Conservation (phyloP, 805 yeast species). For the Jamesozyma rosinii region DNA sequence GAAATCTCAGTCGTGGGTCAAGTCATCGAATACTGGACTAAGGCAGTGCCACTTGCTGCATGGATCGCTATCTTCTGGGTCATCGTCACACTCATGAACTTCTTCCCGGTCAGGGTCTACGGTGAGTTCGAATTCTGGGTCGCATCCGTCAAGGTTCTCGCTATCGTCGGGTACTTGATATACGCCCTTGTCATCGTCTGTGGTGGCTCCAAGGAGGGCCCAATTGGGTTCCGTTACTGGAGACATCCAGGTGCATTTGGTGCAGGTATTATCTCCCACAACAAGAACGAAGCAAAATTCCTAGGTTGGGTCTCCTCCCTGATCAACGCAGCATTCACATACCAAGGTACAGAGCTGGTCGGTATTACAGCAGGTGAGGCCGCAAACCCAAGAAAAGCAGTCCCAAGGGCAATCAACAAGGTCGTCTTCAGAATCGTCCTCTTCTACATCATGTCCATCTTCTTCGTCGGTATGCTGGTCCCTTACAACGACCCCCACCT, state of each 20-base stretch:
- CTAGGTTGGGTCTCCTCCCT: conserved; percentile 47
- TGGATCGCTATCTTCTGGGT: conserved; percentile 52
- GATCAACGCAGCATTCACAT: conserved; percentile 49
- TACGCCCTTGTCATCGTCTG: conserved; percentile 48
- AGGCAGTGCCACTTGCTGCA: conserved; percentile 47
- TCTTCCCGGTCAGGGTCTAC: conserved; percentile 46
- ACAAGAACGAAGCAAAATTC: conserved; percentile 38
- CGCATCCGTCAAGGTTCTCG: conserved; percentile 43
- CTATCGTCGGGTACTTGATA: conserved; percentile 45
- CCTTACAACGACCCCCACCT: conserved; percentile 52
- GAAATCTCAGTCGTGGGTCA: conserved; percentile 51
- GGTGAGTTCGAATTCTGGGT: conserved; percentile 55
- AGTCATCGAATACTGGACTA: conserved; percentile 46
- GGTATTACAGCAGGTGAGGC: conserved; percentile 56
- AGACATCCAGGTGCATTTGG: conserved; percentile 66
- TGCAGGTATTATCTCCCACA: conserved; percentile 38
- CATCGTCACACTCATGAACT: conserved; percentile 35
- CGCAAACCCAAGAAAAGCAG: conserved; percentile 55
- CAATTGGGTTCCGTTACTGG: conserved; percentile 58
- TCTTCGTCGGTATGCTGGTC: conserved; percentile 56
- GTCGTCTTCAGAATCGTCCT: conserved; percentile 53
- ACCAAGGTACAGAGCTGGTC: conserved; percentile 51
- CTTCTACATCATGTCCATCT: conserved; percentile 51
- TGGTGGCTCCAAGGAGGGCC: conserved; percentile 48
- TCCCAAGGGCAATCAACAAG: conserved; percentile 58